Percentiles rank a stretch among this genome's conserved stretches.
Conservation (phyloP, 2,329 filamentous ascomycete genomes). For the Harringtonia lauricola region DNA sequence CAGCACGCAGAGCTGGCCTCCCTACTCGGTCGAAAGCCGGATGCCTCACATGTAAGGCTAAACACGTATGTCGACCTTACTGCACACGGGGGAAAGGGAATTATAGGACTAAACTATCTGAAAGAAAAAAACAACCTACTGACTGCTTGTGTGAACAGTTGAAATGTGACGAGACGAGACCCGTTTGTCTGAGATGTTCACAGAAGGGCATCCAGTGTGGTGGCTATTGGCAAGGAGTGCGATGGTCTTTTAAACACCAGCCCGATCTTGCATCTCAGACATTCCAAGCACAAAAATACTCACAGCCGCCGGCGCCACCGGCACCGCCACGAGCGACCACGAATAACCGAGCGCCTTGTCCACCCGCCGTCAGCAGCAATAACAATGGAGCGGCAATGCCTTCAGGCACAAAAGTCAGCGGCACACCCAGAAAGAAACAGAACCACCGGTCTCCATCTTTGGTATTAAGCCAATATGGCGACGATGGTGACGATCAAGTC, state of each 20-base stretch:
- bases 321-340: too few relatives aligned
- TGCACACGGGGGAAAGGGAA: neutral
- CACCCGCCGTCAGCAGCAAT: too few relatives aligned
- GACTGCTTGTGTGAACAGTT: constrained; percentile 8
- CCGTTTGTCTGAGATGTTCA: constrained; percentile 16
- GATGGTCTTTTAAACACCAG: constrained; percentile 30
- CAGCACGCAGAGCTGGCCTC: constrained; percentile 6
- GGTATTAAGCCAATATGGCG: too few relatives aligned
- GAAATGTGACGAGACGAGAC: constrained; percentile 19
- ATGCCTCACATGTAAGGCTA: constrained; percentile 6
- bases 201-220: constrained; percentile 16
- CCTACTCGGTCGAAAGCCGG: constrained; percentile 5
- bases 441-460: neutral
- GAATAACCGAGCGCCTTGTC: too few relatives aligned
- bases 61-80: neutral
- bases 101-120: too few relatives aligned
- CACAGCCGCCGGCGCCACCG: neutral
- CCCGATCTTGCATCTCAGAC: constrained; percentile 1
- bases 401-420: neutral
- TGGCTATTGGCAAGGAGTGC: constrained; percentile 20
- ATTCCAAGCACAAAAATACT: neutral
- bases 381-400: too few relatives aligned
- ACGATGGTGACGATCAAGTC: too few relatives aligned
- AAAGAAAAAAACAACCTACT: neutral
- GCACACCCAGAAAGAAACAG: neutral